phyloP scores from a whole-genome alignment of 768 basidiomycete genomes.

The Imleria badia region DNA sequence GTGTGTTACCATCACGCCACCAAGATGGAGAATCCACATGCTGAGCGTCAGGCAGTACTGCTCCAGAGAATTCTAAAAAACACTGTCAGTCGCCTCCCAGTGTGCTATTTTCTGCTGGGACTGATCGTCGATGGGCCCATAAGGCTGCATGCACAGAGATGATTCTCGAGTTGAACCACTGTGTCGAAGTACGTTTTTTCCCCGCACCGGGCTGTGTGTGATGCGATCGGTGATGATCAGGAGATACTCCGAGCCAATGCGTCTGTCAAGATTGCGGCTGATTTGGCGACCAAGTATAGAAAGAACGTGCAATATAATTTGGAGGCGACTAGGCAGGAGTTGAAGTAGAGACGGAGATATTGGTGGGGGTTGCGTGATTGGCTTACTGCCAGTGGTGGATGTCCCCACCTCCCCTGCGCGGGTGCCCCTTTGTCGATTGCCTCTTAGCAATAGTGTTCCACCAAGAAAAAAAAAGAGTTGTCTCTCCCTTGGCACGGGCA shows the following conservation, averaged over 20 bases:
- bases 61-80: slow-evolving; percentile 91
- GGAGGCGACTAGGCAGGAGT: slow-evolving; percentile 57
- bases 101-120: not conserved
- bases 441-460: no score
- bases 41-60: slow-evolving; percentile 87
- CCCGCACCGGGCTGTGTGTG: not conserved
- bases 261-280: slow-evolving; percentile 76
- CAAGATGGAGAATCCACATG: slow-evolving; percentile 92
- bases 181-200: slow-evolving; percentile 62
- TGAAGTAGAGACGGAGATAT: not conserved
- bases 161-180: slow-evolving; percentile 85
- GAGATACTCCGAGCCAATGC: slow-evolving; percentile 79
- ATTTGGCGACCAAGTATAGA: slow-evolving; percentile 82
- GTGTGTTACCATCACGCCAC: slow-evolving; percentile 2
- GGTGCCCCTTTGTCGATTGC: no score
- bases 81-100: slow-evolving; percentile 50
- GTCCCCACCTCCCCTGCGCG: no score
- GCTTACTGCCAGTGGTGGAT: not conserved
- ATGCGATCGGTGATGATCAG: slow-evolving; percentile 35
- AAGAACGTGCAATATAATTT: slow-evolving; percentile 94
- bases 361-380: not conserved
- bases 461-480: no score
- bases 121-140: not conserved
- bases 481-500: not conserved
- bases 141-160: slow-evolving; percentile 96